These are phyloP conservation scores for Oryza rufipogon DNA, from an alignment of 176 grass and related monocot species.

Conservation along the genomic window DNA sequence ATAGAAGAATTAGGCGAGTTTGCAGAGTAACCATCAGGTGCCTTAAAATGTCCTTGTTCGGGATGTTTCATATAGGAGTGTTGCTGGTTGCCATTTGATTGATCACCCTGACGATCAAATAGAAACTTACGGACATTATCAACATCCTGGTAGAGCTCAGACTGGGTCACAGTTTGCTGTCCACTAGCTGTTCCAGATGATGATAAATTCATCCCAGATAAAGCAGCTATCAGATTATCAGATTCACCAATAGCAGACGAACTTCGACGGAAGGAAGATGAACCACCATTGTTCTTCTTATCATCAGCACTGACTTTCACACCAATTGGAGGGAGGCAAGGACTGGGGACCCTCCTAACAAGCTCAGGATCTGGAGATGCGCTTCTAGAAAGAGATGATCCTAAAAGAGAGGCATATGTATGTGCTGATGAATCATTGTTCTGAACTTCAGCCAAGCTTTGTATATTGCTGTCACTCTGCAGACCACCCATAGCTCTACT, in stretches of 20 bases:
- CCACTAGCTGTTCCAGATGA: slow-evolving; percentile 48
- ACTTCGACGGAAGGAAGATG: slow-evolving; percentile 58
- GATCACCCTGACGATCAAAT: slow-evolving; percentile 53
- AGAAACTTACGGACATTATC: slow-evolving; percentile 56
- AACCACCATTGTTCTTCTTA: slow-evolving; percentile 61
- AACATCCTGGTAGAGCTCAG: slow-evolving; percentile 70
- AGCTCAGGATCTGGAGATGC: slow-evolving; percentile 72
- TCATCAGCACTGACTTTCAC: slow-evolving; percentile 63
- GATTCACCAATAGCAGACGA: slow-evolving; percentile 53
- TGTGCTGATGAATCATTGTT: slow-evolving; percentile 61
- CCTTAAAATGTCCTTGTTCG: slow-evolving; percentile 52
- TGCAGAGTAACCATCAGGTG: slow-evolving; percentile 43
- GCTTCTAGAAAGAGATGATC: slow-evolving; percentile 70
- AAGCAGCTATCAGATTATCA: slow-evolving; percentile 60
- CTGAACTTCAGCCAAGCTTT: slow-evolving; percentile 47
- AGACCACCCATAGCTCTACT: slow-evolving; percentile 48
- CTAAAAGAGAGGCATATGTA: slow-evolving; percentile 70
- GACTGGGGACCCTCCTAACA: slow-evolving; percentile 63
- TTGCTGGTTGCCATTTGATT: slow-evolving; percentile 45
- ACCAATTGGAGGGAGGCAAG: slow-evolving; percentile 71
- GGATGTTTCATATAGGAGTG: slow-evolving; percentile 50
- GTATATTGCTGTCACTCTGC: slow-evolving; percentile 43
- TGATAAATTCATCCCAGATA: slow-evolving; percentile 72
- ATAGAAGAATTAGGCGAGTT: slow-evolving; percentile 53
- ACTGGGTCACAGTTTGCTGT: slow-evolving; percentile 43